Evolutionary conservation across 768 basidiomycete genomes (phyloP).

Genomic region (Suillus plorans): DNA sequence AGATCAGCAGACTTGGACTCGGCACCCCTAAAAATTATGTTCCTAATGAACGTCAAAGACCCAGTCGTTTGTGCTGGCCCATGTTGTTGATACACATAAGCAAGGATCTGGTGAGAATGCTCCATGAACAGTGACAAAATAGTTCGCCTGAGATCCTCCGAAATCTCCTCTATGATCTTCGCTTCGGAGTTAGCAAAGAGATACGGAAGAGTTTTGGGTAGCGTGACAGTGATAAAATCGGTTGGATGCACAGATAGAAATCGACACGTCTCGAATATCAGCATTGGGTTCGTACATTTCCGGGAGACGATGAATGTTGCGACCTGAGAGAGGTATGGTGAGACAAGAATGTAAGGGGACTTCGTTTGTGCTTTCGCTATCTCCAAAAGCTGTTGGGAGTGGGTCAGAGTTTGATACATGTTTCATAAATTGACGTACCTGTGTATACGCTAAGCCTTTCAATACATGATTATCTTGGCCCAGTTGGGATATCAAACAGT

Average conservation of each 20-base stretch:
- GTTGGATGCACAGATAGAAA: conserved; percentile 56
- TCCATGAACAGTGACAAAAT: conserved; percentile 53
- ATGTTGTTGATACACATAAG: conserved; percentile 62
- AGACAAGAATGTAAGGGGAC: conserved; percentile 61
- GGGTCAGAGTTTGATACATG: conserved; percentile 1
- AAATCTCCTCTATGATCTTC: conserved; percentile 61
- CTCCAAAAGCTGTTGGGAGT: conserved; percentile 48
- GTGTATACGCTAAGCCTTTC: conserved; percentile 65
- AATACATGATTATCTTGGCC: conserved; percentile 68
- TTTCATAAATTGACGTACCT: conserved; percentile 42
- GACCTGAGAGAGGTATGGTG: conserved; percentile 68
- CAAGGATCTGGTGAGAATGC: conserved; percentile 60
- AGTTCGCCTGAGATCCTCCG: conserved; percentile 46
- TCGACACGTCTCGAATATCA: conserved; percentile 66
- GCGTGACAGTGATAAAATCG: conserved; percentile 65
- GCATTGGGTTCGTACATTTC: conserved; percentile 54
- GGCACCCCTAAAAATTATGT: conserved; percentile 48
- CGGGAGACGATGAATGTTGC: conserved; percentile 63
- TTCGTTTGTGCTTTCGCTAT: conserved; percentile 61
- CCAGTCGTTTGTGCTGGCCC: conserved; percentile 54
- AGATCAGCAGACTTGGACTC: conserved; percentile 35
- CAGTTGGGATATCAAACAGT: conserved; percentile 63
- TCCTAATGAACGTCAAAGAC: conserved; percentile 61
- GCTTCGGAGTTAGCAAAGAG: conserved; percentile 64
- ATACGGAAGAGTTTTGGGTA: conserved; percentile 64